These are phyloP conservation scores for Fusarium nelsonii DNA, from an alignment of 2,329 filamentous ascomycete genomes.

Conservation along the genomic window DNA sequence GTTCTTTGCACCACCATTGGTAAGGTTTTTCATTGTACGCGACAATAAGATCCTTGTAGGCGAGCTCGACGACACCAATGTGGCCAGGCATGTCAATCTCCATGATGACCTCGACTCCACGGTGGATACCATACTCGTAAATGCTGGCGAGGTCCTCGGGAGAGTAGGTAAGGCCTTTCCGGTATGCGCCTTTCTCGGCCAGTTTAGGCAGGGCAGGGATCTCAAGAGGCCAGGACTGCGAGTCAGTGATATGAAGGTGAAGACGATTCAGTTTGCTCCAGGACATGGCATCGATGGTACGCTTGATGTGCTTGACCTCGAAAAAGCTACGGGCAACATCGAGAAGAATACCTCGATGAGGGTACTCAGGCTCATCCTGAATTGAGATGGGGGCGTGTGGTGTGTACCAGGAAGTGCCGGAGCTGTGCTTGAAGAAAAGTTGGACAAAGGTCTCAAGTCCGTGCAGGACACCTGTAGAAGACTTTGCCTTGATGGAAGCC, in stretches of 20 bases:
- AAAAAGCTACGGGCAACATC: conserved; percentile 83
- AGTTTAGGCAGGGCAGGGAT: conserved; percentile 79
- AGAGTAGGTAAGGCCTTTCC: conserved; percentile 74
- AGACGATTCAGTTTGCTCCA: conserved; percentile 88
- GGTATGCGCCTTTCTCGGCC: conserved; percentile 79
- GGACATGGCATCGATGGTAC: conserved; percentile 79
- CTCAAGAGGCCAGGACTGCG: conserved; percentile 87
- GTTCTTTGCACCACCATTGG: conserved; percentile 70
- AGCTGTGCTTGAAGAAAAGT: conserved; percentile 80
- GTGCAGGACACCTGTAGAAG: conserved; percentile 76
- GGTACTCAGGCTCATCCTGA: conserved; percentile 78
- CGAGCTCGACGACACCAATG: conserved; percentile 64
- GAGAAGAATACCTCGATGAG: conserved; percentile 82
- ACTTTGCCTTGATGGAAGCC: conserved; percentile 72
- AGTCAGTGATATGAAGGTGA: conserved; percentile 85
- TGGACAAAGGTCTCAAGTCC: conserved; percentile 84
- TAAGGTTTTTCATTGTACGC: conserved; percentile 68
- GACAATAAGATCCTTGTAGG: conserved; percentile 67
- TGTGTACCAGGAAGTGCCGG: conserved; percentile 72
- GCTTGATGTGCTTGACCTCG: conserved; percentile 74
- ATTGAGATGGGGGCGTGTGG: conserved; percentile 77
- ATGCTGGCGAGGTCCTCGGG: conserved; percentile 73
- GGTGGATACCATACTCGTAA: conserved; percentile 76
- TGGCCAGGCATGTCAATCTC: conserved; percentile 74
- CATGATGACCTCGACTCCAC: conserved; percentile 70